Evolutionary conservation across 2,329 filamentous ascomycete genomes (phyloP), one percentile per base, ranked within the genome.

Genomic region (Arthroderma uncinatum): DNA sequence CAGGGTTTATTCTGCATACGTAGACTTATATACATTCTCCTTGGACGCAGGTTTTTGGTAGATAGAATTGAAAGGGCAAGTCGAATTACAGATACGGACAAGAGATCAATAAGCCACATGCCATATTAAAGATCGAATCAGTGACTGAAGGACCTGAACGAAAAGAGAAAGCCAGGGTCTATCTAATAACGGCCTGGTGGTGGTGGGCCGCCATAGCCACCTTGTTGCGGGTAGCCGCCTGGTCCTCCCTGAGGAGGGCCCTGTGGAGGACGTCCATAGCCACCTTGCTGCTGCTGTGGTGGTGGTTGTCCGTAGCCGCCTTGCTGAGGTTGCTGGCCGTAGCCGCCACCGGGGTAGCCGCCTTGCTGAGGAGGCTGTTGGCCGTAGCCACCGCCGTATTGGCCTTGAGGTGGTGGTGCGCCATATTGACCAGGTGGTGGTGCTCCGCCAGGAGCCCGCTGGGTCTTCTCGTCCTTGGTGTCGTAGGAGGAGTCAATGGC

Each of bases 401-500:
- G 64, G 14, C 61, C 63, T 34, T 65, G 61, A 25, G 56, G 62
- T 12, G 57, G 66, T 59, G 55, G 59, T 62, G 66, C 70, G 47
- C 72, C 70, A 57, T 73, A 73, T 42, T 70, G 69, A 30, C 62
- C 64, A 19, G 60, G 62, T 39, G 59, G 60, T 36, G 63, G 64
- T 60, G 16, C 60, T 55, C 63, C 67, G 39, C 60, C 59, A 34
- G 68, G 59, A 23, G 68, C 68, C 23, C 68, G 69, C 60, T 73
- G 73, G 4, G 69, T 68, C 68, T 82, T 81, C 69, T 85, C 83
- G 61, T 85, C 82, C 68, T 85, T 82, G 63, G 76, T 78, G 62
- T 85, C 82, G 62, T 85, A 85, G 19, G 80, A 82, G 23, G 78
- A 74, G 64, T 86, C 83, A 65, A 86, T 84, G 37, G 82, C 79